A percentile compares a stretch with the other conserved stretches of the same genome.
Evolutionary conservation across 805 yeast genomes (phyloP).

Genomic region (Wilhelminamyces savonicus): DNA sequence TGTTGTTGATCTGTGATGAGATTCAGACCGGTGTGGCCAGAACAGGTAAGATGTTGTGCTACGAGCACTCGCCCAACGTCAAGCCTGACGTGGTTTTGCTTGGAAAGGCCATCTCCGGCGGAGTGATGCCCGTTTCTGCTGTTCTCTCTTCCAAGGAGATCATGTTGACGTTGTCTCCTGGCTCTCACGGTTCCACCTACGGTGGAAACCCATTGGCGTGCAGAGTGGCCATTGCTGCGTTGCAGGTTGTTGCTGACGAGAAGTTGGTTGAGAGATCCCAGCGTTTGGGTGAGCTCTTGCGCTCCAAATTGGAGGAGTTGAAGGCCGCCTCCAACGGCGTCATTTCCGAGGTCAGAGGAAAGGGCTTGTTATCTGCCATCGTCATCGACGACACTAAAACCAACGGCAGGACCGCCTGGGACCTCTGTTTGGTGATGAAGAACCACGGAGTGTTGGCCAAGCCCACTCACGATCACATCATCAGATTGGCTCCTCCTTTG

Average conservation of each 20-base stretch:
- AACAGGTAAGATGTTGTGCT: slow-evolving; percentile 90
- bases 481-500: slow-evolving; percentile 93
- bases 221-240: slow-evolving; percentile 87
- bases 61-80: slow-evolving; percentile 72
- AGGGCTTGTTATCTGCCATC: slow-evolving; percentile 83
- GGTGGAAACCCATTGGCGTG: slow-evolving; percentile 97
- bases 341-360: slow-evolving; percentile 67
- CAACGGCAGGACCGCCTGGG: slow-evolving; percentile 94
- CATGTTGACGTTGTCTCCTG: slow-evolving; percentile 86
- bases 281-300: slow-evolving; percentile 64
- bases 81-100: slow-evolving; percentile 86
- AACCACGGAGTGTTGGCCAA: slow-evolving; percentile 86
- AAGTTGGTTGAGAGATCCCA: slow-evolving; percentile 73
- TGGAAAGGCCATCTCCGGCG: slow-evolving; percentile 95
- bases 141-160: slow-evolving; percentile 86
- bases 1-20: slow-evolving; percentile 89
- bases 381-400: slow-evolving; percentile 83
- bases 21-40: slow-evolving; percentile 97
- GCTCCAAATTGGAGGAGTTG: slow-evolving; percentile 49
- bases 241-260: slow-evolving; percentile 86
- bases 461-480: slow-evolving; percentile 94
- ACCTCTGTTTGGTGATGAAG: slow-evolving; percentile 84
- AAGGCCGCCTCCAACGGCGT: slow-evolving; percentile 46
- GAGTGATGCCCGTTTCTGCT: slow-evolving; percentile 87
- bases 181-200: slow-evolving; percentile 95